Evolutionary conservation across 1,139 yeast genomes (phyloP), one percentile per base, ranked within the genome.

Genomic region (Suhomyces atakaporum): DNA sequence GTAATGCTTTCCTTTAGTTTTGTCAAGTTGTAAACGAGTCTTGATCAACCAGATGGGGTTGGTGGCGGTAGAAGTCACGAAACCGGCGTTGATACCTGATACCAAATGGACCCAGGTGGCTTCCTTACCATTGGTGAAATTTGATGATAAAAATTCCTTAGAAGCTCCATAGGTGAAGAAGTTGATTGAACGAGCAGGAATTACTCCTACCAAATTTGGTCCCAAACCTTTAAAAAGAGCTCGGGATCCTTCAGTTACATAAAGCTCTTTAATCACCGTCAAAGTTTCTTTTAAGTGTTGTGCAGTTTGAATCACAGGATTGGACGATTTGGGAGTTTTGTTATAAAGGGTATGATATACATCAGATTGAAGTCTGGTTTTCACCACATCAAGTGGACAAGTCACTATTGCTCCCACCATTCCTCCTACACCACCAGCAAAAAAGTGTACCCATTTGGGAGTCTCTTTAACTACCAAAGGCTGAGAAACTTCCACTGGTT

Each of bases 401-500:
- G 98, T 94, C 38, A 82, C 82, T 2, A 90, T 66, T 1, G 98
- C 96, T 12, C 98, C 99, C 13, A 94, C 87, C 96, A 92, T 92
- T 8, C 98, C 99, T 24, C 97, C 98, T 18, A 86, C 53, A 25
- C 97, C 98, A 27, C 98, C 98, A n/a, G 98, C 97, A n/a, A 90
- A 86, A 57, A 90, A 92, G 63, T 90, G 97, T 6, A 90, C 88
- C 96, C 97, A 90, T 37, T 95, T 95, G 2, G 82, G 79, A 34
- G 54, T 48, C 45, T 58, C 35, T 28, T 29, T 39, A 33, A 32
- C 30, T 12, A 35, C 29, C 37, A 39, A 32, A 29, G 37, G 44
- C 16, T 30, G 37, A 13, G 46, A 38, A 14, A 44, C 50, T 29
- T 45, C 61, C 35, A 53, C 45, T 36, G 42, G 63, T 56, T 46